Percentiles rank a stretch among this genome's conserved stretches.
These are phyloP conservation scores for Fusarium mundagurra DNA, from an alignment of 2,329 filamentous ascomycete genomes.

Conservation along the genomic window DNA sequence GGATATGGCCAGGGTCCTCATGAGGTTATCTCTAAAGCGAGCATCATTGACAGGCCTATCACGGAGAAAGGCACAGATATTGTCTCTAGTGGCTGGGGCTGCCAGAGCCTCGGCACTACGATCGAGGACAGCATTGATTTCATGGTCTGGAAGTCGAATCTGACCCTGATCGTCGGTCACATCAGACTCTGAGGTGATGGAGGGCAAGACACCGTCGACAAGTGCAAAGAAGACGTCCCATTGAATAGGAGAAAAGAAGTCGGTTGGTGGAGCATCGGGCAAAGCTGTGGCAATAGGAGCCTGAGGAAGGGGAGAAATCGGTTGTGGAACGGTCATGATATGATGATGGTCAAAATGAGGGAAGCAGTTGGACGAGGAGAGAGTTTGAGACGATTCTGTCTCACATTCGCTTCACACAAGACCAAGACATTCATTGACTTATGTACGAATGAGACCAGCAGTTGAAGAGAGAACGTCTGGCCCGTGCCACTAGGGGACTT, in stretches of 20 bases:
- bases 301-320: slow-evolving; percentile 6
- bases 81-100: slow-evolving; percentile 52
- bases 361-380: slow-evolving; percentile 14
- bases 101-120: slow-evolving; percentile 49
- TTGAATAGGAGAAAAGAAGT: slow-evolving; percentile 58
- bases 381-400: slow-evolving; percentile 23
- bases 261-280: slow-evolving; percentile 41
- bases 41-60: slow-evolving; percentile 62
- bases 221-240: slow-evolving; percentile 65
- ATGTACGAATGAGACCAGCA: slow-evolving; percentile 5
- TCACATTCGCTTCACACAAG: slow-evolving; percentile 33
- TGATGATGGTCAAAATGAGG: slow-evolving; percentile 9
- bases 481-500: slow-evolving; percentile 22
- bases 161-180: slow-evolving; percentile 52
- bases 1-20: slow-evolving; percentile 52
- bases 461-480: slow-evolving; percentile 6
- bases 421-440: slow-evolving; percentile 21
- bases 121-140: slow-evolving; percentile 59
- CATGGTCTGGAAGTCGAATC: slow-evolving; percentile 58
- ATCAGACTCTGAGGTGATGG: slow-evolving; percentile 58
- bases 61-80: slow-evolving; percentile 63
- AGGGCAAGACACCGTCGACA: slow-evolving; percentile 68
- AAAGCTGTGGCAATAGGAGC: slow-evolving; percentile 37
- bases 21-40: slow-evolving; percentile 61
- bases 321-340: slow-evolving; percentile 33